These are phyloP conservation scores for Tricholoma sp. DNA, from an alignment of 768 basidiomycete genomes.

Conservation along the genomic window DNA sequence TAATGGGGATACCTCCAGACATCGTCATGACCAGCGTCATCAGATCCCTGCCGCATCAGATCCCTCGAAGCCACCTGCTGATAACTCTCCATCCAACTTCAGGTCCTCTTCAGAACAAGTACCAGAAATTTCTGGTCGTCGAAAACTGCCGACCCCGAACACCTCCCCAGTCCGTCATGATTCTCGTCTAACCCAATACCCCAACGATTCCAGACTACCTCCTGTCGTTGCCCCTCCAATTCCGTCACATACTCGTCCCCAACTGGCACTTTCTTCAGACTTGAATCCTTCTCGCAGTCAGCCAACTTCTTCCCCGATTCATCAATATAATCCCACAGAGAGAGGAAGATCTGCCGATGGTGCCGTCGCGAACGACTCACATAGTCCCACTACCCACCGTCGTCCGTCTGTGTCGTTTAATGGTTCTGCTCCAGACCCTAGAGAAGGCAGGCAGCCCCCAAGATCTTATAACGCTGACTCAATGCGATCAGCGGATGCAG, in stretches of 20 bases:
- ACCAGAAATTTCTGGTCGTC: not conserved
- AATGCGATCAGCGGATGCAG: not conserved
- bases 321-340: not conserved
- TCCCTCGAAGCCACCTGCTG: not conserved
- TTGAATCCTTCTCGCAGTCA: not conserved
- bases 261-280: not conserved
- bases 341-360: not conserved
- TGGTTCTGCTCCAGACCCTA: not conserved
- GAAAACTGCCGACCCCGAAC: not conserved
- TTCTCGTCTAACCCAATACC: not conserved
- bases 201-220: not conserved
- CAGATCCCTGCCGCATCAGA: not conserved
- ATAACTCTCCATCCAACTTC: not conserved
- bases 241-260: not conserved
- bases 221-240: not conserved
- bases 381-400: not conserved
- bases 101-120: constrained; percentile 2
- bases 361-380: not conserved
- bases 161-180: not conserved
- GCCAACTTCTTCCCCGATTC: not conserved
- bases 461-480: not conserved
- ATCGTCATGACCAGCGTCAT: not conserved
- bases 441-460: not conserved
- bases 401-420: not conserved
- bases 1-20: not conserved